Percentiles rank a stretch among this genome's conserved stretches.
These are phyloP conservation scores for Fusarium algeriense DNA, from an alignment of 2,329 filamentous ascomycete species.

Conservation along the genomic window DNA sequence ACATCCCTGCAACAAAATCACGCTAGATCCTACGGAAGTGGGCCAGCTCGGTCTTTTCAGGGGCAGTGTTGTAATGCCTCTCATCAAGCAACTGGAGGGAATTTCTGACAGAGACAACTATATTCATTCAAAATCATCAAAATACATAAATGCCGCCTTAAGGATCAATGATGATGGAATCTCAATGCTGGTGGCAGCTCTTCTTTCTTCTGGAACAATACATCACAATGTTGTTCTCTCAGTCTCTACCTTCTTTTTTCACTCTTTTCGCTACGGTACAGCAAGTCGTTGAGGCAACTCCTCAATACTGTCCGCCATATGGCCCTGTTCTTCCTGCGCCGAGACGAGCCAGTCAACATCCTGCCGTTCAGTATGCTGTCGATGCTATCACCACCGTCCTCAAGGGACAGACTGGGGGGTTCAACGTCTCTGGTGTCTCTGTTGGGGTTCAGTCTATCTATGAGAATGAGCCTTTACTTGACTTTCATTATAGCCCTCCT, in stretches of 20 bases:
- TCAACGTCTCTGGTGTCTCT: constrained; percentile 8
- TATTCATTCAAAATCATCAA: no score
- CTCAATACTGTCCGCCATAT: constrained; percentile 8
- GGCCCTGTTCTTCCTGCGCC: constrained; percentile 8
- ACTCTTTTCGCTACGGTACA: background rate
- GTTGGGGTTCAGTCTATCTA: constrained; percentile 10
- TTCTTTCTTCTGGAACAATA: accelerated
- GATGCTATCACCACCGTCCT: background rate
- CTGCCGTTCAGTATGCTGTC: background rate
- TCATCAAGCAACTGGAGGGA: background rate
- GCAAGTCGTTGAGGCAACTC: background rate
- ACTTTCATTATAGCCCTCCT: constrained; percentile 1
- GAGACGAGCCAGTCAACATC: background rate
- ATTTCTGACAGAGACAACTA: background rate
- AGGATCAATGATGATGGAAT: accelerated
- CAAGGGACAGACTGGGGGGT: background rate
- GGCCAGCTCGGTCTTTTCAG: background rate
- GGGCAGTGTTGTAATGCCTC: background rate
- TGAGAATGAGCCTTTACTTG: background rate
- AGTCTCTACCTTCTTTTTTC: background rate
- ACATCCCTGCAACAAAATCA: background rate
- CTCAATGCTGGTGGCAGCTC: accelerated
- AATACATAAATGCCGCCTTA: background rate
- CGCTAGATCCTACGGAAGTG: background rate
- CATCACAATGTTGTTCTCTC: background rate